Evolutionary conservation across 768 basidiomycete genomes (phyloP).

Genomic region (Trametes sanguinea): DNA sequence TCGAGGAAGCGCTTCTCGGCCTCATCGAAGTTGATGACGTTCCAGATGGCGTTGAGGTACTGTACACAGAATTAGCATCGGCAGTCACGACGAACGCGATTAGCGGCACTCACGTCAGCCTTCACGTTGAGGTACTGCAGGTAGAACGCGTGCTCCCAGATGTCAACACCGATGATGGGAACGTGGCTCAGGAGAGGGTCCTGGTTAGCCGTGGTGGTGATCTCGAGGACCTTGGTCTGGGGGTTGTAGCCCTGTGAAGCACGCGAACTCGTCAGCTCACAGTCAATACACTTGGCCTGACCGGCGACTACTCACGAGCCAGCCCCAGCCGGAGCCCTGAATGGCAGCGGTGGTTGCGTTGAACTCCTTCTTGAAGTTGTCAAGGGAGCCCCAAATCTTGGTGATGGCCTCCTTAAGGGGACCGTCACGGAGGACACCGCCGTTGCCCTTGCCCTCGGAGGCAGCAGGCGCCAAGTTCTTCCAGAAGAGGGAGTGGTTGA

Average conservation of each 20-base stretch:
- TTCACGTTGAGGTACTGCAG: conserved; percentile 97
- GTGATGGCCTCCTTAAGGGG: conserved; percentile 73
- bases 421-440: conserved; percentile 65
- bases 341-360: conserved; percentile 84
- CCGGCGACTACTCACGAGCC: conserved; percentile 67
- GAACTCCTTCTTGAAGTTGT: conserved; percentile 75
- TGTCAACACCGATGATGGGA: conserved; percentile 89
- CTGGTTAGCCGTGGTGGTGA: conserved; percentile 93
- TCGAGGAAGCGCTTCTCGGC: conserved; percentile 67
- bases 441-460: conserved; percentile 48
- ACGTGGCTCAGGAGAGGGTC: conserved; percentile 79
- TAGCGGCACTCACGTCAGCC: conserved; percentile 66
- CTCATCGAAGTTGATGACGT: conserved; percentile 71
- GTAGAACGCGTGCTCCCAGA: conserved; percentile 98
- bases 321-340: conserved; percentile 96
- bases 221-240: conserved; percentile 70
- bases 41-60: conserved; percentile 81
- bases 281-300: background rate
- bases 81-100: background rate
- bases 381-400: conserved; percentile 70
- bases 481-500: conserved; percentile 98
- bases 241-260: conserved; percentile 66
- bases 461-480: conserved; percentile 85
- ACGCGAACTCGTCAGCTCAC: background rate
- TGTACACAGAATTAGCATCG: conserved; percentile 27